Percentiles rank a stretch among this genome's conserved stretches.
Conservation (phyloP, 2,329 filamentous ascomycete genomes). For the Sporothrix variecibatus region DNA sequence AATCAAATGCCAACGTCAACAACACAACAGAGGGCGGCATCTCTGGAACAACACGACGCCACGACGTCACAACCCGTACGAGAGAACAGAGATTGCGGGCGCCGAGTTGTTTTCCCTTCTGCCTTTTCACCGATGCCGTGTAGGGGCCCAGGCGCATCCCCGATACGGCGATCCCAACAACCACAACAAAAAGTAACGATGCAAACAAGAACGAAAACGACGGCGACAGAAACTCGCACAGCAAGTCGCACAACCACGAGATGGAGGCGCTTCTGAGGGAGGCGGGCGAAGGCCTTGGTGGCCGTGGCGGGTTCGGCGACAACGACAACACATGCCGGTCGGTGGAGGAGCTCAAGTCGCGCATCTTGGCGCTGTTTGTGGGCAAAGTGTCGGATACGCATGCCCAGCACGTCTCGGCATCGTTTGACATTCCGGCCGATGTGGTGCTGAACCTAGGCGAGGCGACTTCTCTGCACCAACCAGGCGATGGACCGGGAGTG, state of each 20-base stretch:
- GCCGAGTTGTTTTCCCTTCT: not conserved
- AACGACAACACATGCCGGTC: constrained; percentile 39
- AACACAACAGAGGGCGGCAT: not conserved
- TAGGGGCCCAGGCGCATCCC: not conserved
- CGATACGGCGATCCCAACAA: not conserved
- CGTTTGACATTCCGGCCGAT: constrained; percentile 49
- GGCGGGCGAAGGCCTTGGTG: constrained; percentile 33
- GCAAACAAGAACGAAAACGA: not conserved
- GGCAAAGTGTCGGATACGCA: constrained; percentile 50
- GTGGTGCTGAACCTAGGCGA: constrained; percentile 43
- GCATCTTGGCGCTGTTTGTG: constrained; percentile 46
- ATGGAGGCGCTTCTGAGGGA: constrained; percentile 39
- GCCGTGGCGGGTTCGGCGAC: constrained; percentile 28
- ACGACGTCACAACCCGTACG: not conserved
- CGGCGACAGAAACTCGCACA: too few relatives aligned
- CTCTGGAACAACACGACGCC: not conserved
- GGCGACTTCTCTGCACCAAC: not conserved
- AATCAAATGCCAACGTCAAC: not conserved
- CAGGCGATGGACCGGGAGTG: not conserved
- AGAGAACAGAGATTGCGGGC: not conserved
- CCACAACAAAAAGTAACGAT: not conserved
- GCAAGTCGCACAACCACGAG: not conserved
- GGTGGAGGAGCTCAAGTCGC: constrained; percentile 49
- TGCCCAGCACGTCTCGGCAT: constrained; percentile 52
- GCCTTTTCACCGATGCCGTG: not conserved